Evolutionary conservation across 1,284 basidiomycete species (phyloP), one percentile per base, ranked within the genome.

Genomic region (Sanghuangporus baumii): DNA sequence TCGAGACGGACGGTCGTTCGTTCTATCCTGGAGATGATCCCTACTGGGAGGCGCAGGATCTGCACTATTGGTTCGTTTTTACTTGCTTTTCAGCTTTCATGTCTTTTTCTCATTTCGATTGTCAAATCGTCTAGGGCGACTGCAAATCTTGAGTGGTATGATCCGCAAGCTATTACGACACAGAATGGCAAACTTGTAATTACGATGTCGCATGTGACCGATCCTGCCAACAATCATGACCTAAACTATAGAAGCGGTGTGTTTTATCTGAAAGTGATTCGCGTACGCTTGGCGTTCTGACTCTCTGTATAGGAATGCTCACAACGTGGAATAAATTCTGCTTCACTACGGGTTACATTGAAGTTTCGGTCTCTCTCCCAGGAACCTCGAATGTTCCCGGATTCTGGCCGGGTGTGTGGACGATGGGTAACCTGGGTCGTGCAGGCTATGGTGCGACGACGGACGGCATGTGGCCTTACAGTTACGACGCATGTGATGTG

Each of bases 261-360:
- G 82, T 78, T 11, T 7, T 36, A 18, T 7, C 6, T 1, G 18
- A 0, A 9, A 11, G 1, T n/a, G 16, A 34, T 55, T 16, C 7
- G 50, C 68, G 50, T 69, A 48, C 20, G 47, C 55, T 52, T 46
- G 9, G n/a, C n/a, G 7, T 55, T 31, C 31, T 9, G 41, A 43
- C 65, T 58, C 1, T 59, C 48, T 34, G 23, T 52, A 57, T 66
- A 85, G 88, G 86, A 37, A 91, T 92, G 90, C 65, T 93, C 34
- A 81, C 83, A 64, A 79, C 84, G 5, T 96, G 94, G 94, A 96
- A 96, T 75, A 92, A 94, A 73, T 76, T 98, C 65, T 97, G 96
- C 76, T 98, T 96, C 74, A 96, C 89, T 2, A 93, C 92, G 0
- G 96, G 94, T 1, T 94, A 94, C 71, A 80, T 98, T 61, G 93